These are phyloP conservation scores for Helicostylum pulchrum DNA, from an alignment of 192 early-diverging fungal species.

Conservation along the genomic window DNA sequence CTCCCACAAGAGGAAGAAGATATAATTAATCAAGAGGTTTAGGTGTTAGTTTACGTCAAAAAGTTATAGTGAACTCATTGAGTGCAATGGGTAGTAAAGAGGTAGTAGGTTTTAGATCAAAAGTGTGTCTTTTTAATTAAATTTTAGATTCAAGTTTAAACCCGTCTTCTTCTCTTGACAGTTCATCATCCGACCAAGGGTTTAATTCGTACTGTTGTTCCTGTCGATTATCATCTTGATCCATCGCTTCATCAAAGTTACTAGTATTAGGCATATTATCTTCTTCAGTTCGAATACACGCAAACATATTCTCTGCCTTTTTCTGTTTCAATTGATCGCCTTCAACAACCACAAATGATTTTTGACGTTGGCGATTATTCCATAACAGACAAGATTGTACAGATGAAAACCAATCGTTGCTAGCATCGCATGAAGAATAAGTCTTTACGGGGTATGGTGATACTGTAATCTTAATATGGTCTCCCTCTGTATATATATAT, in stretches of 20 bases:
- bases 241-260: not conserved
- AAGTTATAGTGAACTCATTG: too few species aligned
- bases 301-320: conserved; percentile 1
- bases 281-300: not conserved
- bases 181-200: conserved; percentile 16
- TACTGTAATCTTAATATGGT: conserved; percentile 81
- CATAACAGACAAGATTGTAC: conserved; percentile 82
- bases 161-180: conserved; percentile 6
- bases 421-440: conserved; percentile 69
- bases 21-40: too few species aligned
- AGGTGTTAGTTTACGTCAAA: too few species aligned
- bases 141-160: not conserved
- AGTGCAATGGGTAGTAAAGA: too few species aligned
- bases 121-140: not conserved
- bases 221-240: not conserved
- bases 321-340: not conserved
- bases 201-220: not conserved
- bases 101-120: too few species aligned
- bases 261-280: not conserved
- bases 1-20: too few species aligned
- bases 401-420: conserved; percentile 87
- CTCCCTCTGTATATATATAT: too few species aligned
- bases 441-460: conserved; percentile 84
- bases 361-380: conserved; percentile 90
- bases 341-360: conserved; percentile 60